Conservation (phyloP, 345 rosid species). For the Euphorbia lathyris region DNA sequence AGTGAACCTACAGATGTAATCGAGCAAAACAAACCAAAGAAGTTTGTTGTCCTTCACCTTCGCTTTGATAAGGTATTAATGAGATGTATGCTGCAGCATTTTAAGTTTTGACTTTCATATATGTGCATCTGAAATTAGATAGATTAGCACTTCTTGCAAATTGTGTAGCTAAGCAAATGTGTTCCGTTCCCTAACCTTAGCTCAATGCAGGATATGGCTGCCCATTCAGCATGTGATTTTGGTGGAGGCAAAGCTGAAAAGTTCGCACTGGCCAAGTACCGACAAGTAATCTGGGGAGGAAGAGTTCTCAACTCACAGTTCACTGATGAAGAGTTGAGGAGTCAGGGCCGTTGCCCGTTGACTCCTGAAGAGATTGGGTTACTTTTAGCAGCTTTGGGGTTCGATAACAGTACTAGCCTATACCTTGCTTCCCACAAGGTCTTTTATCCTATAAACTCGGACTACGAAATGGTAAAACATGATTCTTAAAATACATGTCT, state of each 20-base stretch:
- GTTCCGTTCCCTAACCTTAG: slow-evolving; percentile 1
- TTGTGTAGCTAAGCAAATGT: background rate
- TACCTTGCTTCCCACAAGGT: slow-evolving; percentile 98
- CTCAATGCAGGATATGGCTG: slow-evolving; percentile 88
- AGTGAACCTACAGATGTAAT: slow-evolving; percentile 34
- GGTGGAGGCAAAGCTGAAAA: slow-evolving; percentile 97
- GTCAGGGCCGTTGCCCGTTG: slow-evolving; percentile 92
- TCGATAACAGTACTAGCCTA: slow-evolving; percentile 75
- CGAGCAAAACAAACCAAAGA: slow-evolving; percentile 42
- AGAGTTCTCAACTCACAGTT: slow-evolving; percentile 87
- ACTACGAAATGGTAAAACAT: background rate
- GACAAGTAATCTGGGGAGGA: slow-evolving; percentile 94
- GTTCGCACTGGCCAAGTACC: slow-evolving; percentile 78
- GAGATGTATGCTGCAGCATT: background rate
- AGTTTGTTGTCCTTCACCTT: slow-evolving; percentile 85
- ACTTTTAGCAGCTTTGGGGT: slow-evolving; percentile 81
- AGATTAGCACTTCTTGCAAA: slow-evolving; percentile 2
- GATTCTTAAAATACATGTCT: background rate
- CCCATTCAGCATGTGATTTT: slow-evolving; percentile 97
- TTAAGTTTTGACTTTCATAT: background rate
- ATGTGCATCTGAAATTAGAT: background rate
- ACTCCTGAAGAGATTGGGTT: slow-evolving; percentile 98
- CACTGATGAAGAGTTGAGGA: slow-evolving; percentile 78
- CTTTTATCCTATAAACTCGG: slow-evolving; percentile 2
- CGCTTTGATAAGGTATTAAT: slow-evolving; percentile 83